Base-by-base conservation (phyloP, 179 eudicot genomes). In the Patellifolia procumbens region DNA sequence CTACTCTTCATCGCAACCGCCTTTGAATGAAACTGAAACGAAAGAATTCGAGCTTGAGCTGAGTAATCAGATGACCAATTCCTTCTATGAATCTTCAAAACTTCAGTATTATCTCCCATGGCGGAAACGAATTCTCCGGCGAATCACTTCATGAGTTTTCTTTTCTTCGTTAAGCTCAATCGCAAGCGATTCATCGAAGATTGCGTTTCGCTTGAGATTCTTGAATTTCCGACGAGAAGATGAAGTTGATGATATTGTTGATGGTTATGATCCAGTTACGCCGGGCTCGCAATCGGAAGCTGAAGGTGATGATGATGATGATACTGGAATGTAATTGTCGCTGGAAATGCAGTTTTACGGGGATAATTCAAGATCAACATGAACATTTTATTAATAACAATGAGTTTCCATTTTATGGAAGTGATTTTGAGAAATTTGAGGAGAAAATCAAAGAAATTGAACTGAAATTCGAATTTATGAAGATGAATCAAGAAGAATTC, bases 251-350 rank as follows among this genome's bases (percentile, higher is more conserved):
- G 78, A 20, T 11, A 52, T 0, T 0, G 65, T 22, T 0, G 68
- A 61, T 0, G 68, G 59, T 12, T 76, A 35, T 32, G 86, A 85
- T 0, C 88, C 89, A 0, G 88, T 83, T 31, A 85, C 72, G 16
- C 80, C 81, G 72, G 97, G 90, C 64, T 91, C 97, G 62, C 87
- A 82, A 64, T 91, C 94, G 7, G 96, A 87, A 63, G 79, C 78
- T 6, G 82, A 79, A 7, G 76, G 5, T 73, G 80, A 1, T 35
- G 22, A 63, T 68, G 60, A 42, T 58, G 13, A 17, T 43, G 26
- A 31, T 31, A 7, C 9, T 31, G 71, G 0, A 28, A 62, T n/a
- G 3, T 60, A 31, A 64, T 53, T 61, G 19, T 13, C 22, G 76
- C 24, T n/a, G 60, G 16, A 0, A 34, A 55, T 26, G 3, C 37